A percentile compares a stretch with the other conserved stretches of the same genome.
phyloP scores from a whole-genome alignment of 495 filamentous ascomycete species.

The Penicillium cinerascens region DNA sequence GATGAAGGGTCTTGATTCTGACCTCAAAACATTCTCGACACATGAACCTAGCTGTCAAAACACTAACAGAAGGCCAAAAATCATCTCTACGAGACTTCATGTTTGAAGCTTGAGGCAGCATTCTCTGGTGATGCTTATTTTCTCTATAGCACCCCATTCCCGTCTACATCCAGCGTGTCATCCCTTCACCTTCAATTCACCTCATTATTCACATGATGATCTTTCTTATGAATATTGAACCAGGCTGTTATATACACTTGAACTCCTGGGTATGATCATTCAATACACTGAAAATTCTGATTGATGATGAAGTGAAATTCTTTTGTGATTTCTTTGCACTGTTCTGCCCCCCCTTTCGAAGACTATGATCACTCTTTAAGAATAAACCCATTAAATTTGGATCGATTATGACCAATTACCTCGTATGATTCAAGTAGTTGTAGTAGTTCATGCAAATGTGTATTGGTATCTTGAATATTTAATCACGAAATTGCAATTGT shows the following conservation, averaged over 20 bases:
- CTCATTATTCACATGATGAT: constrained; percentile 37
- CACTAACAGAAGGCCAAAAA: not conserved
- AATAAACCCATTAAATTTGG: too few species aligned
- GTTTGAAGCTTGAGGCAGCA: not conserved
- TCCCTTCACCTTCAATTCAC: not conserved
- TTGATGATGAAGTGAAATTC: constrained; percentile 22
- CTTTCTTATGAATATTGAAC: constrained; percentile 37
- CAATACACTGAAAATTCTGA: constrained; percentile 51
- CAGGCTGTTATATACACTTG: constrained; percentile 29
- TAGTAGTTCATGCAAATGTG: not conserved
- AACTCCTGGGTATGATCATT: constrained; percentile 39
- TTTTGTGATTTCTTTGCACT: not conserved
- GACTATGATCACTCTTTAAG: not conserved
- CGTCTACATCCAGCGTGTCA: not conserved
- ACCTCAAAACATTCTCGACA: not conserved
- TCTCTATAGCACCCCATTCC: not conserved
- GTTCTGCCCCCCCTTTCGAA: not conserved
- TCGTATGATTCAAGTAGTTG: not conserved
- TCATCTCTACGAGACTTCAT: not conserved
- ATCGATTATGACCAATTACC: not conserved
- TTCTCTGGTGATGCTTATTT: not conserved
- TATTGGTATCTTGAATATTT: not conserved
- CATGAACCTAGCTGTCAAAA: not conserved
- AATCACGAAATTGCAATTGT: not conserved
- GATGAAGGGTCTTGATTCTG: not conserved